phyloP scores from a whole-genome alignment of 2,329 filamentous ascomycete species.

The Neofusicoccum kwambonambiense region DNA sequence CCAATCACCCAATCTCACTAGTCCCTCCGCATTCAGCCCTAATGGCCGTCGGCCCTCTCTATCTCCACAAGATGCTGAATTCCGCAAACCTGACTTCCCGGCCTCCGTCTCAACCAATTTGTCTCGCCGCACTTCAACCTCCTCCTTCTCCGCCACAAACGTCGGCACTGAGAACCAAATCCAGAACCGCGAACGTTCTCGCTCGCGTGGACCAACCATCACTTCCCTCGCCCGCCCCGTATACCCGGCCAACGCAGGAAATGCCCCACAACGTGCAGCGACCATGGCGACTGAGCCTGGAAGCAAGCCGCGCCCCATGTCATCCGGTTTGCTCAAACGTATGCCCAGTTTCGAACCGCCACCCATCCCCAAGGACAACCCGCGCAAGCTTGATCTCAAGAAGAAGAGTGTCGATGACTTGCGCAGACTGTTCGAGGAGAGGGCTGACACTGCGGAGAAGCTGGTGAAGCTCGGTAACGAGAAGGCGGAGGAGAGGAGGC shows the following conservation, averaged over 20 bases:
- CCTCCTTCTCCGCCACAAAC: background rate
- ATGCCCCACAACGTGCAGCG: slow-evolving; percentile 30
- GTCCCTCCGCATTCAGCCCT: background rate
- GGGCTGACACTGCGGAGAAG: slow-evolving; percentile 40
- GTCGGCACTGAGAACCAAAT: background rate
- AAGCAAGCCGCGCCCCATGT: slow-evolving; percentile 35
- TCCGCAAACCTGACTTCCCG: slow-evolving; percentile 5
- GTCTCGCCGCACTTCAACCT: background rate
- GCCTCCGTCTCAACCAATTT: background rate
- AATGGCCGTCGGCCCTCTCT: slow-evolving; percentile 17
- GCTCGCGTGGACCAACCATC: slow-evolving; percentile 32
- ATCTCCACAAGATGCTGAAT: slow-evolving; percentile 17
- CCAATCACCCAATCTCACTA: slow-evolving; percentile 8
- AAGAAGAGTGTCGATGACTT: slow-evolving; percentile 50
- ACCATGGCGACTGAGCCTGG: slow-evolving; percentile 20
- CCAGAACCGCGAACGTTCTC: slow-evolving; percentile 15
- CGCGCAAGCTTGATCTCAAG: slow-evolving; percentile 40
- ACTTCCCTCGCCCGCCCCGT: slow-evolving; percentile 39
- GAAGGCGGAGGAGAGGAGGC: background rate
- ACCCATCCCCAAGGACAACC: slow-evolving; percentile 19
- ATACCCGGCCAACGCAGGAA: slow-evolving; percentile 24
- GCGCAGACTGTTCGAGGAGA: slow-evolving; percentile 48
- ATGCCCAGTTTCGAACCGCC: slow-evolving; percentile 46
- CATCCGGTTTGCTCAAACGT: slow-evolving; percentile 44
- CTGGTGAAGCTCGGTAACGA: slow-evolving; percentile 27